Base-by-base conservation (phyloP, 225 moss, liverwort and hornwort species). In the Climacium dendroides region DNA sequence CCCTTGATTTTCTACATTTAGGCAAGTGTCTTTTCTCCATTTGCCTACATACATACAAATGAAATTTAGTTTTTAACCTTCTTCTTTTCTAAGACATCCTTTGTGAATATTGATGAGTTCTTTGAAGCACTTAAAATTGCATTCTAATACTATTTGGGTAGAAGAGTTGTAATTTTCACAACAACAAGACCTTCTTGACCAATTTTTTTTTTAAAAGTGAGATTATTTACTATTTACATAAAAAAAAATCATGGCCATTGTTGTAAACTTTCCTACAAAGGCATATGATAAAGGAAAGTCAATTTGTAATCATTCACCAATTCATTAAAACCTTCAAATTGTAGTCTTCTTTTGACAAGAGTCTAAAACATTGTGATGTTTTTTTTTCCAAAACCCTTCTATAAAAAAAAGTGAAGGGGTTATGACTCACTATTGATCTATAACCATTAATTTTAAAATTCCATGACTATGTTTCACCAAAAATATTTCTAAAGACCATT, bases 121-220 rank as follows among this genome's bases (percentile, higher is more conserved):
- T 70, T 25, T 3, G 8, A 41, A 15, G 9, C 9, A 26, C 1
- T 15, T 70, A 8, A 70, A 70, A 41, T 9, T 26, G 3, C 41
- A 70, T 9, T 41, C 5, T 3, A 41, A 0, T 70, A 26, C 5
- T 70, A 25, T 25, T 41, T 41, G 0, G 0, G 3, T 0, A 1
- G 3, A 41, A 70, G 70, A 70, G 9, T 3, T 41, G 1, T 41
- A 41, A 26, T 72, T 72, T 45, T 47, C 6, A 29, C 29, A 47
- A 72, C n/a, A n/a, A n/a, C n/a, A n/a, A n/a, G n/a, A n/a, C n/a
- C n/a, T n/a, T n/a, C n/a, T n/a, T n/a, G n/a, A n/a, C n/a, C n/a
- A n/a, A n/a, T n/a, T n/a, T n/a, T n/a, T n/a, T n/a, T n/a, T n/a
- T n/a, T n/a, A n/a, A n/a, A n/a, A n/a, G n/a, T n/a, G n/a, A n/a